Base-by-base conservation (phyloP, 164 flowering plant species). In the Taxillus chinensis region DNA sequence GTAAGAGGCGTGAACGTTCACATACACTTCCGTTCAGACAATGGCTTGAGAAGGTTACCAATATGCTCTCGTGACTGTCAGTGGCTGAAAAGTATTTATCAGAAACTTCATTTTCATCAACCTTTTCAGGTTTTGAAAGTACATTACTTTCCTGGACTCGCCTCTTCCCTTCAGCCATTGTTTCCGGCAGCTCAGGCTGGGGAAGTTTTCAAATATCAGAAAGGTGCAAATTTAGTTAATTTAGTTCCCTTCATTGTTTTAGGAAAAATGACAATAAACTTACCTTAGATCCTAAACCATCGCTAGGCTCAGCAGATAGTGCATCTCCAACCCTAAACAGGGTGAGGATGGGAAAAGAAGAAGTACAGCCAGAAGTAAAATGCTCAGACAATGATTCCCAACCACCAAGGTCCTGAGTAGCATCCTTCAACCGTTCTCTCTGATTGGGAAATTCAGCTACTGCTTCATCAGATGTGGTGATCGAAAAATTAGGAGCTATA, bases 31-130 rank as follows among this genome's bases (percentile, higher is more conserved):
- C 92, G 71, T 83, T 90, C 49, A 73, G 70, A 69, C 85, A 85
- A 37, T 79, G 86, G 69, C 90, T 87, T 39, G 96, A 86, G 64
- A 86, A 87, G 7, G 92, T 83, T 7, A 90, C 96, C 75, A 92
- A 72, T 71, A 92, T 87, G 76, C 92, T 87, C 64, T 87, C 92
- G 62, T 86, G 83, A 62, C 77, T 74, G 56, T 92, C 93, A 64
- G 86, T 72, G 50, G 90, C 71, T 9, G 92, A 77, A 51, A 81
- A 78, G 67, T 73, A 77, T 51, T 86, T 91, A 61, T 71, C 64
- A 3, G 80, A 67, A 14, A 57, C 62, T 46, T 82, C 92, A 63
- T 68, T 72, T 51, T 75, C 83, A 39, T 76, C 74, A 63, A 61
- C 62, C 50, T 59, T 59, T 38, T 69, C 77, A 54, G 62, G 64